Conservation (phyloP, 495 filamentous ascomycete species). For the Lasiosphaeris hirsuta region DNA sequence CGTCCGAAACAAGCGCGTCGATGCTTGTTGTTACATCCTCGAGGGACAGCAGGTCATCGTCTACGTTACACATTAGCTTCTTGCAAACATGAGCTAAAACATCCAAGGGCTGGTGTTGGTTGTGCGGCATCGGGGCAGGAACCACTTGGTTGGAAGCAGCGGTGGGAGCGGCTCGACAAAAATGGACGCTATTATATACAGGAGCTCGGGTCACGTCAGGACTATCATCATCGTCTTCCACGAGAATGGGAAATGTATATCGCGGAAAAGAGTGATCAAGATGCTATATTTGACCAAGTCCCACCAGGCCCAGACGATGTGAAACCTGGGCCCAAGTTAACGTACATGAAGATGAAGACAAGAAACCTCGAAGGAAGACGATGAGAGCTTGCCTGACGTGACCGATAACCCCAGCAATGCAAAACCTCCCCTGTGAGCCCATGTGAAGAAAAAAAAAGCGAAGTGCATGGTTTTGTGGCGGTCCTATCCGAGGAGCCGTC, state of each 20-base stretch:
- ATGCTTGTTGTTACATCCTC: slow-evolving; percentile 54
- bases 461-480: slow-evolving; percentile 6
- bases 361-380: slow-evolving; percentile 57
- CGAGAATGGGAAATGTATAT: slow-evolving; percentile 37
- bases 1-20: slow-evolving; percentile 56
- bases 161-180: slow-evolving; percentile 11
- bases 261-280: slow-evolving; percentile 37
- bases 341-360: slow-evolving; percentile 62
- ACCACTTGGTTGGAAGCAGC: slow-evolving; percentile 21
- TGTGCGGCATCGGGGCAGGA: slow-evolving; percentile 3
- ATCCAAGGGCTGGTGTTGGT: not conserved
- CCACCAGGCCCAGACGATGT: slow-evolving; percentile 41
- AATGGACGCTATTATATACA: slow-evolving; percentile 36
- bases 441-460: slow-evolving; percentile 7
- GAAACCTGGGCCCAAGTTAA: slow-evolving; percentile 57
- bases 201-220: slow-evolving; percentile 43
- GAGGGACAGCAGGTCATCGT: slow-evolving; percentile 47
- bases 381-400: slow-evolving; percentile 61
- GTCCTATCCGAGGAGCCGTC: slow-evolving; percentile 1
- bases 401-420: slow-evolving; percentile 39
- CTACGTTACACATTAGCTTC: slow-evolving; percentile 40
- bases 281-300: slow-evolving; percentile 46
- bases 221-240: slow-evolving; percentile 55
- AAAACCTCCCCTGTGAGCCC: slow-evolving; percentile 10
- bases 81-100: slow-evolving; percentile 19